Evolutionary conservation across 75 land plant genomes (phyloP).

Genomic region (Pinus albicaulis): DNA sequence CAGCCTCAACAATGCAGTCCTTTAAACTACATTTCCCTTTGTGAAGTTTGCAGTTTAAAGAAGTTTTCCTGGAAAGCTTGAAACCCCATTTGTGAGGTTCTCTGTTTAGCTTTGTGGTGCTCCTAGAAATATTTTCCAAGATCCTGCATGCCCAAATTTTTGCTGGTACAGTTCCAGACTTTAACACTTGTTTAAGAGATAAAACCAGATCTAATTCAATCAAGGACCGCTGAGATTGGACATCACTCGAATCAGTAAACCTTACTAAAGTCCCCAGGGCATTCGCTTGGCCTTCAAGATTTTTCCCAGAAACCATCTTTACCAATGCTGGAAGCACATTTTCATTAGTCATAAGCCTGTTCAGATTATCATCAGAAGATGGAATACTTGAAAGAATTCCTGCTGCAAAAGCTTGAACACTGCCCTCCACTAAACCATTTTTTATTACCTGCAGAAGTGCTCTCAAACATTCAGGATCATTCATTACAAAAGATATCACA

Average conservation of each 20-base stretch:
- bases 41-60: constrained; percentile 18
- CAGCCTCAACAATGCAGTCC: constrained; percentile 27
- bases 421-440: constrained; percentile 1
- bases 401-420: constrained; percentile 15
- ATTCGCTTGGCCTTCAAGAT: constrained; percentile 5
- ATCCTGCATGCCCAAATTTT: constrained; percentile 12
- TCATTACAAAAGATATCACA: neutral
- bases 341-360: constrained; percentile 5
- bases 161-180: constrained; percentile 17
- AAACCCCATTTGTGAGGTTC: constrained; percentile 1
- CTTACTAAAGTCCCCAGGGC: constrained; percentile 10
- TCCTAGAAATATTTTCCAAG: constrained; percentile 13
- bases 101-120: constrained; percentile 9
- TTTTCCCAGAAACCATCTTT: constrained; percentile 6
- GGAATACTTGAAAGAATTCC: constrained; percentile 17
- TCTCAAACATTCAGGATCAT: constrained; percentile 3
- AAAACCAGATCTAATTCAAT: constrained; percentile 1
- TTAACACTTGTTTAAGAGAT: constrained; percentile 15
- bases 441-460: neutral
- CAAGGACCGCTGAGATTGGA: constrained; percentile 7
- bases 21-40: constrained; percentile 17
- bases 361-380: constrained; percentile 2
- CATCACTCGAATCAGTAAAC: constrained; percentile 8
- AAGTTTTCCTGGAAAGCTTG: neutral
- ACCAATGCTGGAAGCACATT: constrained; percentile 13